Evolutionary conservation across 257 asterid species (phyloP).

Genomic region (Solanum boliviense): DNA sequence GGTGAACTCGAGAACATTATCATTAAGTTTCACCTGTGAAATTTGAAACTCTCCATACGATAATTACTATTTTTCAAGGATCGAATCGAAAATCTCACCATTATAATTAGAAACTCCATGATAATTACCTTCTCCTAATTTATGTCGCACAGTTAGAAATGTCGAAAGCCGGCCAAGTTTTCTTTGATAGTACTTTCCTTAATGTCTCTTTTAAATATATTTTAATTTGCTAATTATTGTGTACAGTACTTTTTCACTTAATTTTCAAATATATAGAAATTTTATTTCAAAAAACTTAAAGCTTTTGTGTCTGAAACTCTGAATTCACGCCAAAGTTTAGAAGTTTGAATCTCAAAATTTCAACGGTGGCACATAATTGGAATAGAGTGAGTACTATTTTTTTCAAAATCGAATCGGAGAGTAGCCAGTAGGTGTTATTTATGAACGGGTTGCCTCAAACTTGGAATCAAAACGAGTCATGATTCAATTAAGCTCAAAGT

Average conservation of each 20-base stretch:
- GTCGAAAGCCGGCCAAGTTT: neutral
- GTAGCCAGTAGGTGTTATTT: neutral
- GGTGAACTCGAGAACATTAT: neutral
- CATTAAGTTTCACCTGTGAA: neutral
- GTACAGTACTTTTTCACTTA: neutral
- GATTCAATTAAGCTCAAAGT: neutral
- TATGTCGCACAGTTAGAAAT: neutral
- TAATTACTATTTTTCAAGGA: neutral
- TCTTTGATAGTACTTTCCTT: accelerated
- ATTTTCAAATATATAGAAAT: neutral
- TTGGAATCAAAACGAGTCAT: neutral
- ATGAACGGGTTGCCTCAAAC: neutral
- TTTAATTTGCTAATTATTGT: too few relatives aligned
- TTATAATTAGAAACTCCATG: neutral
- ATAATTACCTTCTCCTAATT: neutral
- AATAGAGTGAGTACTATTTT: neutral
- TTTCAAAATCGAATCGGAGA: neutral
- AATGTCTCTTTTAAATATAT: neutral
- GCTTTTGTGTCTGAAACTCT: neutral
- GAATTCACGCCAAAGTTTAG: neutral
- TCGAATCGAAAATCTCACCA: neutral
- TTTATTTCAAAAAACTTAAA: too few relatives aligned
- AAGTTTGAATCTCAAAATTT: neutral
- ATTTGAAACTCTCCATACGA: neutral
- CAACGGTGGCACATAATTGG: neutral